Conservation (phyloP, 2,329 filamentous ascomycete species). For the Pseudogymnoascus verrucosus region DNA sequence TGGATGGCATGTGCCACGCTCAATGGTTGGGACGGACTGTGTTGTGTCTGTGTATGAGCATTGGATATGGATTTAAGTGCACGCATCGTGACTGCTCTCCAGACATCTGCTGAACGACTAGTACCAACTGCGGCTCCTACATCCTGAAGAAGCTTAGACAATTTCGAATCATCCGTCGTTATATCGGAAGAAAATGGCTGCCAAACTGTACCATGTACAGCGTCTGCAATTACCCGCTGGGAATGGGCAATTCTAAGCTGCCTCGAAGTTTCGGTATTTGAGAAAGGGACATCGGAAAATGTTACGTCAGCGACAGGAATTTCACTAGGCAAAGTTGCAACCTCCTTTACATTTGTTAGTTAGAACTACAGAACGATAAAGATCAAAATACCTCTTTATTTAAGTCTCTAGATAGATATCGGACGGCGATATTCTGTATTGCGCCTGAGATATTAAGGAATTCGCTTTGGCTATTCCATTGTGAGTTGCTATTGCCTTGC, state of each 20-base stretch:
- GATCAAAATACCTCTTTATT: neutral
- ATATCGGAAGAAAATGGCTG: slow-evolving; percentile 1
- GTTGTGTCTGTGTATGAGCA: neutral
- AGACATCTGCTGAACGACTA: neutral
- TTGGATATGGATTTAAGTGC: neutral
- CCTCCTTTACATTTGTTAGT: neutral
- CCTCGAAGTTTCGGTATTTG: neutral
- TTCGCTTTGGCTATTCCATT: neutral
- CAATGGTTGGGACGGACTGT: neutral
- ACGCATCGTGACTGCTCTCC: neutral
- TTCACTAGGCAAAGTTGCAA: neutral
- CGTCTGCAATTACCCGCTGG: neutral
- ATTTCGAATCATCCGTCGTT: neutral
- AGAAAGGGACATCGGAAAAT: neutral
- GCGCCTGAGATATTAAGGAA: slow-evolving; percentile 12
- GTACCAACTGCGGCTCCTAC: neutral
- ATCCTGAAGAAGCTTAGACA: neutral
- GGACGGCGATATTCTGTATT: neutral
- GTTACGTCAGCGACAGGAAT: neutral
- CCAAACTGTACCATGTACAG: neutral
- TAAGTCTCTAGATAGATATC: neutral
- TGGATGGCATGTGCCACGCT: neutral
- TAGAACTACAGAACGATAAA: neutral
- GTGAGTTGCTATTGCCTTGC: slow-evolving; percentile 9
- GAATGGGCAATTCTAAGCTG: neutral